A percentile compares a stretch with the other conserved stretches of the same genome.
These are phyloP conservation scores for Aureobasidium sp. DNA, from an alignment of 2,329 filamentous ascomycete species.

Conservation along the genomic window DNA sequence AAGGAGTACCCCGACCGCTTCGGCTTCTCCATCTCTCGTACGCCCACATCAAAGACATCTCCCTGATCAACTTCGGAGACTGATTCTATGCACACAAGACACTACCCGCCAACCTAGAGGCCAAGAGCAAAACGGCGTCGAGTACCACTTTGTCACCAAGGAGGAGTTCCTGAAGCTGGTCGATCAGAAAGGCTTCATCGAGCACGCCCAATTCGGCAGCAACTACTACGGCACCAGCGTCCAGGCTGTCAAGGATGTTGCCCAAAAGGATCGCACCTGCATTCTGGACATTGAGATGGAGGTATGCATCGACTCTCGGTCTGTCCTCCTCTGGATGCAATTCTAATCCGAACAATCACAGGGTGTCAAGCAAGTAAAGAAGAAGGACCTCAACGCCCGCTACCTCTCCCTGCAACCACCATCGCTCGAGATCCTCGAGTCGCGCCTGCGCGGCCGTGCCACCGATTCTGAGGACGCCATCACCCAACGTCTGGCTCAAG, in stretches of 20 bases:
- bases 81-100: slow-evolving; percentile 10
- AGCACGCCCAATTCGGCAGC: slow-evolving; percentile 77
- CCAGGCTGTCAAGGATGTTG: slow-evolving; percentile 68
- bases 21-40: slow-evolving; percentile 51
- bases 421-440: slow-evolving; percentile 64
- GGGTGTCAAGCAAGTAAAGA: slow-evolving; percentile 90
- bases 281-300: slow-evolving; percentile 97
- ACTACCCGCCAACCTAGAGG: slow-evolving; percentile 72
- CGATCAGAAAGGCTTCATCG: slow-evolving; percentile 67
- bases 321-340: neutral
- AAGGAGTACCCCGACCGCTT: slow-evolving; percentile 60
- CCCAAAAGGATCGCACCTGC: slow-evolving; percentile 62
- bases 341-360: slow-evolving; percentile 24
- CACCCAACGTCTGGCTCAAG: slow-evolving; percentile 62
- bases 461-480: slow-evolving; percentile 73
- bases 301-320: slow-evolving; percentile 38
- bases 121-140: slow-evolving; percentile 66
- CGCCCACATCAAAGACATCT: slow-evolving; percentile 19
- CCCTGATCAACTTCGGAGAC: neutral
- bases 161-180: slow-evolving; percentile 63
- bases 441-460: slow-evolving; percentile 63
- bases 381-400: slow-evolving; percentile 63
- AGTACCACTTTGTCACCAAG: slow-evolving; percentile 73
- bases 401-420: slow-evolving; percentile 85
- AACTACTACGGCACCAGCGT: slow-evolving; percentile 85